Evolutionary conservation across 176 grass and related monocot species (phyloP).

Genomic region (Tuctoria greenei): DNA sequence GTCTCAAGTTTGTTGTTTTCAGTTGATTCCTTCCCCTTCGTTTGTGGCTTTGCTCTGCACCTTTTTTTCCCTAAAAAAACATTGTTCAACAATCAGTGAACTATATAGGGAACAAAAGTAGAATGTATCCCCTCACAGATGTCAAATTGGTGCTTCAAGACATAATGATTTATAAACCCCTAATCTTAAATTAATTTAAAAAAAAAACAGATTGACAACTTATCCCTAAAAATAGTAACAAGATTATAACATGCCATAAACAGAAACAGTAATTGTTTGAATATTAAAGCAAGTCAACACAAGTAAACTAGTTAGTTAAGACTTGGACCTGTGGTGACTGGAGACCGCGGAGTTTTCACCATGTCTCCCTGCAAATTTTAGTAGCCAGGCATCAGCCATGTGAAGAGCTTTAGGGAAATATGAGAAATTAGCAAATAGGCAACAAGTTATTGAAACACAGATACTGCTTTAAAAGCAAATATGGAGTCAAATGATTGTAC

Average conservation of each 20-base stretch:
- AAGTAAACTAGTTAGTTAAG: constrained; percentile 19
- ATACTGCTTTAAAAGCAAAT: no score
- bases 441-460: no score
- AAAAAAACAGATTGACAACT: constrained; percentile 5
- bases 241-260: constrained; percentile 8
- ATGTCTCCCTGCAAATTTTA: constrained; percentile 59
- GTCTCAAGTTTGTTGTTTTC: no score
- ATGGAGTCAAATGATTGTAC: no score
- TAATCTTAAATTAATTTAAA: background rate
- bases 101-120: constrained; percentile 22
- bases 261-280: background rate
- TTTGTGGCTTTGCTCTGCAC: constrained; percentile 62
- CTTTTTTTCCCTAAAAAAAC: constrained; percentile 61
- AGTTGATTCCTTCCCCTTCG: constrained; percentile 18
- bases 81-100: constrained; percentile 22
- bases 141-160: background rate
- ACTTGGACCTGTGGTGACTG: constrained; percentile 62
- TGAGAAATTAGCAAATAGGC: no score
- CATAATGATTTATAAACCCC: background rate
- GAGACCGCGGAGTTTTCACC: constrained; percentile 65
- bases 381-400: constrained; percentile 26
- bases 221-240: no score
- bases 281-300: constrained; percentile 9
- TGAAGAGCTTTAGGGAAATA: background rate
- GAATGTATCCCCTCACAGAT: background rate